Evolutionary conservation across 257 asterid species (phyloP).

Genomic region (Thymus quinquecostatus): DNA sequence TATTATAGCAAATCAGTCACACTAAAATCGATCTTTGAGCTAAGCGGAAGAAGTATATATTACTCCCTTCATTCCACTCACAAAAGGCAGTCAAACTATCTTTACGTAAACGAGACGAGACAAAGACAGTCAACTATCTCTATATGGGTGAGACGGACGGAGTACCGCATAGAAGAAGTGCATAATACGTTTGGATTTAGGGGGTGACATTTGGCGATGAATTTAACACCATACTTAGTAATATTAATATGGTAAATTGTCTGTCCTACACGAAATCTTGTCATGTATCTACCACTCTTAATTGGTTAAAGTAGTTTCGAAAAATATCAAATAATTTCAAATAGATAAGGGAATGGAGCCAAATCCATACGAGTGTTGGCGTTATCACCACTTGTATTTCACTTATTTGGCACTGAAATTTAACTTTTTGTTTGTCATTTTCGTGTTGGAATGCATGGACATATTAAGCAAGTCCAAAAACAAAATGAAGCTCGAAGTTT

Average conservation of each 20-base stretch:
- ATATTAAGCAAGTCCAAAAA: neutral
- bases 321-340: neutral
- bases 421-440: neutral
- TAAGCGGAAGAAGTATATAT: too few species aligned
- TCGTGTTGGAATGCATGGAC: neutral
- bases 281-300: too few species aligned
- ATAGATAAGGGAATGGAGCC: conserved; percentile 19
- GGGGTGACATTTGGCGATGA: neutral
- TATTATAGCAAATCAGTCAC: too few species aligned
- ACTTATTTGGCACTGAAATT: neutral
- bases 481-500: neutral
- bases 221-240: neutral
- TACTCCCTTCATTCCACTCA: too few species aligned
- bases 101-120: too few species aligned
- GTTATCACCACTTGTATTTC: conserved; percentile 5
- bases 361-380: conserved; percentile 3
- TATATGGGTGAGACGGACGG: too few species aligned
- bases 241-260: neutral
- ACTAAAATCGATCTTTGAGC: too few species aligned
- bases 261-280: too few species aligned
- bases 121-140: too few species aligned
- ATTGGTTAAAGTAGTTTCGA: too few species aligned
- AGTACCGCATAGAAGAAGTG: too few species aligned
- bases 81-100: too few species aligned
- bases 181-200: neutral